Evolutionary conservation across 2,329 filamentous ascomycete species (phyloP), one percentile per base, ranked within the genome.

Genomic region (Neonectria magnoliae): DNA sequence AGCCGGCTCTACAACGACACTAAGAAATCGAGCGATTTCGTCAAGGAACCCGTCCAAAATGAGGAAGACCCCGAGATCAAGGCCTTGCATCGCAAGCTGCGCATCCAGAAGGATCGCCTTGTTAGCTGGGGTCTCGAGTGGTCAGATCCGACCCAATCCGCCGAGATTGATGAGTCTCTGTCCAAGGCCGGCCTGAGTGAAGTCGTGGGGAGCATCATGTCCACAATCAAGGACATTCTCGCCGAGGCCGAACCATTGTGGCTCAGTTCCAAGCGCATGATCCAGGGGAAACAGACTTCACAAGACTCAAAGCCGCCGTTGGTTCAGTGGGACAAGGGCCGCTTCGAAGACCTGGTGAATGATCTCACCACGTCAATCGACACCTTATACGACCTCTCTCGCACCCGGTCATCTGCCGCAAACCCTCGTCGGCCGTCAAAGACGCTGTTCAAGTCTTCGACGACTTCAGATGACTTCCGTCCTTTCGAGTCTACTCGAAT

Each of bases 61-160:
- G 81, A 86, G 72, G 82, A 90, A 74, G 84, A 90, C 75, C 91
- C 91, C 25, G 91, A 93, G 68, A 87, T 92, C 75, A 88, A 90
- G 73, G 85, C 87, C 16, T 81, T 94, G 33, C 90, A 94, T 76
- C 89, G 91, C 67, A 93, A 93, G 76, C 87, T 93, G 68, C 87
- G 91, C 68, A 93, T 94, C 70, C 92, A 94, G 73, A 93, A 93
- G 76, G 91, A 94, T 80, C 86, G 92, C 16, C 83, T 94, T 51
- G 89, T 93, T 63, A 91, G 89, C 65, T 95, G 92, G 92, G 92
- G 92, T 0, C 82, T 93, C 57, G 91, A 93, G 77, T 95, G 92
- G 92, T 92, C 89, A 60, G 91, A 94, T 76, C 88, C 90, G 16
- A 86, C 83, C 68, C 86, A 90, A 73, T 84, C 89, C 64, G 87